Evolutionary conservation across 2,329 filamentous ascomycete species (phyloP).

Genomic region (Curvularia lunata): DNA sequence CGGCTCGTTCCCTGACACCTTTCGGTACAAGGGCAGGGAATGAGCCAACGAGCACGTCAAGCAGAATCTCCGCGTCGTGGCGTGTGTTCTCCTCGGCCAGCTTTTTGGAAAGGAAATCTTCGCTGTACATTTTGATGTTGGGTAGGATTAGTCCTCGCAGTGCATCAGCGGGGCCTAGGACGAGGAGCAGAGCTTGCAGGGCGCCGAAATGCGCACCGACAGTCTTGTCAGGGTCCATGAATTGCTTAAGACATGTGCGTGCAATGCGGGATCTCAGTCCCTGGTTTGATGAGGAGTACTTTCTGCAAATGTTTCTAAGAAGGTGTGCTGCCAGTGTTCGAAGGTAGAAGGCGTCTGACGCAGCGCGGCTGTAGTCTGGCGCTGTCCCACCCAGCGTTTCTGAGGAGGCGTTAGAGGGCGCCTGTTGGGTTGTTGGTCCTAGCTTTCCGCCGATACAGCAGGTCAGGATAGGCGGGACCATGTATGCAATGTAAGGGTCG

Average conservation of each 20-base stretch:
- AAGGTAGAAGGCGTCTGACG: constrained; percentile 72
- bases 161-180: constrained; percentile 74
- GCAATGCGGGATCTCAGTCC: constrained; percentile 87
- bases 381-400: constrained; percentile 49
- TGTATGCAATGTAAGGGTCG: constrained; percentile 69
- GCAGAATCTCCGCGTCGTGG: constrained; percentile 66
- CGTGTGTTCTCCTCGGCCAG: constrained; percentile 58
- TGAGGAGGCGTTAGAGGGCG: constrained; percentile 59
- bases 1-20: constrained; percentile 39
- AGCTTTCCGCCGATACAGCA: constrained; percentile 86
- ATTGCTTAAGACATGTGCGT: constrained; percentile 89
- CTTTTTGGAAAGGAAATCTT: constrained; percentile 64
- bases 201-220: constrained; percentile 88
- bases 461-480: constrained; percentile 88
- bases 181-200: constrained; percentile 76
- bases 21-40: constrained; percentile 56
- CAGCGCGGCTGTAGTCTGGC: constrained; percentile 26
- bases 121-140: constrained; percentile 67
- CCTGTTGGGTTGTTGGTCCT: constrained; percentile 61
- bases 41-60: constrained; percentile 63
- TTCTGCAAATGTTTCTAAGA: constrained; percentile 77
- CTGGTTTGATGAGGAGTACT: constrained; percentile 80
- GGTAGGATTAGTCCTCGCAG: constrained; percentile 67
- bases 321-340: constrained; percentile 85
- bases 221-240: constrained; percentile 84